Evolutionary conservation across 805 yeast genomes (phyloP).

Genomic region (Candida nitratophila): DNA sequence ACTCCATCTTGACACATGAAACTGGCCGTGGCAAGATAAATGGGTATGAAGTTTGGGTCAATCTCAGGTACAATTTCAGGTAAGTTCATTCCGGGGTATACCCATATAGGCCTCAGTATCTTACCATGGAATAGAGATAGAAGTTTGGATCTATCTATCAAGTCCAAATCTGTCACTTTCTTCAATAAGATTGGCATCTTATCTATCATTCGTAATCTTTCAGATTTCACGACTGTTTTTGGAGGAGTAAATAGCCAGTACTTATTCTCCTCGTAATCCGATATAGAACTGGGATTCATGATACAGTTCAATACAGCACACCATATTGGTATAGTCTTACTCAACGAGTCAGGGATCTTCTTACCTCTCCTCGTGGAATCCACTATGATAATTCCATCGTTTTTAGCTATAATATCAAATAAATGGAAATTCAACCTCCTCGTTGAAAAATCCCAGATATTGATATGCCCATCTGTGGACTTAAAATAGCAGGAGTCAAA

Average conservation of each 20-base stretch:
- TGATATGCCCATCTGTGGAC: constrained; percentile 86
- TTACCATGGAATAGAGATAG: constrained; percentile 28
- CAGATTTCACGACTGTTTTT: constrained; percentile 49
- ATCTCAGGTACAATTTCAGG: neutral
- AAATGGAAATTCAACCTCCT: constrained; percentile 72
- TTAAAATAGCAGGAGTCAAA: constrained; percentile 64
- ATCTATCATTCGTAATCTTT: constrained; percentile 40
- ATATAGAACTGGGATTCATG: constrained; percentile 28
- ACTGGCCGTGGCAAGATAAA: constrained; percentile 54
- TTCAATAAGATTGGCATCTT: constrained; percentile 43
- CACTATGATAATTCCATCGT: constrained; percentile 51
- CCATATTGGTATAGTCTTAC: constrained; percentile 90
- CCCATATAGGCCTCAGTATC: constrained; percentile 64
- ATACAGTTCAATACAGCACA: constrained; percentile 67
- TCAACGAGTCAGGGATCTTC: constrained; percentile 75
- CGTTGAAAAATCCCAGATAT: constrained; percentile 72
- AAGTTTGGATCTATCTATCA: constrained; percentile 30
- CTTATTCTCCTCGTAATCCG: constrained; percentile 3
- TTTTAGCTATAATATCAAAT: constrained; percentile 35
- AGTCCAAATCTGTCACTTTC: constrained; percentile 32
- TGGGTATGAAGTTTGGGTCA: constrained; percentile 29
- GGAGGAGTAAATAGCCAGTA: constrained; percentile 44
- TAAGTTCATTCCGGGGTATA: constrained; percentile 42
- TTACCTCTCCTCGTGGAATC: constrained; percentile 88
- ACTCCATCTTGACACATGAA: constrained; percentile 53